phyloP scores from a whole-genome alignment of 148 eudicot genomes.

The Rhododendron simsii region DNA sequence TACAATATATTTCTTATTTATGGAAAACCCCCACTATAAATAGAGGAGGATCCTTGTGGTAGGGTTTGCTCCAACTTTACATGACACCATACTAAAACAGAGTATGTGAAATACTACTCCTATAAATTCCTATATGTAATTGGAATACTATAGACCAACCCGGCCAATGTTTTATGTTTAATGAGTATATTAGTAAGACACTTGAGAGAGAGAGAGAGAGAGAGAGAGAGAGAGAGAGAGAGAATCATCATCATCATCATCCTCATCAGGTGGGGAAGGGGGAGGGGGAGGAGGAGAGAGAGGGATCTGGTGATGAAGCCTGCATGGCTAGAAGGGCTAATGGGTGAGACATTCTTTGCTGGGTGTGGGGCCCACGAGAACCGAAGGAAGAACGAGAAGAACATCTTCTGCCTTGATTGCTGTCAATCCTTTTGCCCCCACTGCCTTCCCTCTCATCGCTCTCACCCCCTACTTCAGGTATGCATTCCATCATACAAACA shows the following conservation, averaged over 20 bases:
- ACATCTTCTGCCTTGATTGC: conserved; percentile 75
- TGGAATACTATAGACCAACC: background rate
- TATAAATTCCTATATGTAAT: too few species aligned
- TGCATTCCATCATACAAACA: background rate
- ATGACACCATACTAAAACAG: background rate
- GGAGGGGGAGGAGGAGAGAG: background rate
- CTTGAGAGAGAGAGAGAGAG: conserved; percentile 6
- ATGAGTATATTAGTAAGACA: too few species aligned
- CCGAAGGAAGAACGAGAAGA: conserved; percentile 73
- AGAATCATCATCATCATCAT: background rate
- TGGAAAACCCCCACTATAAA: background rate
- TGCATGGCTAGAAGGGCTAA: conserved; percentile 70
- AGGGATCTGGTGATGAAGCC: conserved; percentile 38
- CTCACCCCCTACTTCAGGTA: conserved; percentile 84
- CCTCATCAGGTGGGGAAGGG: background rate
- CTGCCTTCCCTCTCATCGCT: conserved; percentile 71
- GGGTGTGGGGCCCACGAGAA: conserved; percentile 52
- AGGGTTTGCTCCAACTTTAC: background rate
- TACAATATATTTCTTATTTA: background rate
- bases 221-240: conserved; percentile 11
- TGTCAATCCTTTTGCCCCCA: conserved; percentile 77
- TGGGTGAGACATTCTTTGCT: conserved; percentile 67
- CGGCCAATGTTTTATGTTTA: too few species aligned
- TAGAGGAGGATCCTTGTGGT: conserved; percentile 10
- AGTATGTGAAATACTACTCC: background rate